Conservation (phyloP, 768 basidiomycete genomes). For the Infundibulicybe gibba region DNA sequence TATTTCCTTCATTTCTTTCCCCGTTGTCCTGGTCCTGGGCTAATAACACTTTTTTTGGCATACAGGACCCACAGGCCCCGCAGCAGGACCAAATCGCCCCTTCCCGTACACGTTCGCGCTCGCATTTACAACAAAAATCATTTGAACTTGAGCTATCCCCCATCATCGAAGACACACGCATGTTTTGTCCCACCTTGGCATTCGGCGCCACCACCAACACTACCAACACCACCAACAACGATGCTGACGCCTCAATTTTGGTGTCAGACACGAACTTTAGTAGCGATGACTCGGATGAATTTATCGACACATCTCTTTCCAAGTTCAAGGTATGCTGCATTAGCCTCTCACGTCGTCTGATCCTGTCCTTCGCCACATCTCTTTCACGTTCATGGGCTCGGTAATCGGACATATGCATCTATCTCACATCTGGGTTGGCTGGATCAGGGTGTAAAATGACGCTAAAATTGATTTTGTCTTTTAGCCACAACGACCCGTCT, state of each 20-base stretch:
- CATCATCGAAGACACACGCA: conserved; percentile 29
- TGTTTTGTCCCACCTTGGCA: conserved; percentile 11
- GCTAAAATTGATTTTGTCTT: not conserved
- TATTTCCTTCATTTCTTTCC: too few relatives aligned
- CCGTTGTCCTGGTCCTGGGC: too few relatives aligned
- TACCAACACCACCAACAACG: not conserved
- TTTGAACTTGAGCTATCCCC: conserved; percentile 32
- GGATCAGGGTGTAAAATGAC: not conserved
- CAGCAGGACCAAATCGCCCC: too few relatives aligned
- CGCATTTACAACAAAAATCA: not conserved
- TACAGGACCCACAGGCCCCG: too few relatives aligned
- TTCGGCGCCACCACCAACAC: not conserved
- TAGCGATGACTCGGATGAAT: too few relatives aligned
- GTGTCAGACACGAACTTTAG: too few relatives aligned
- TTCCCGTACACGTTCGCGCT: not conserved
- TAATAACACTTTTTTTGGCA: too few relatives aligned
- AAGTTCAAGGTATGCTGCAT: too few relatives aligned
- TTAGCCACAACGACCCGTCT: not conserved
- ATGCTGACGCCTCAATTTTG: not conserved
- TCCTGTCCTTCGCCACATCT: too few relatives aligned
- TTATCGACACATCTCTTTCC: too few relatives aligned
- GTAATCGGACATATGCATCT: not conserved
- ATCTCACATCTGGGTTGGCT: too few relatives aligned
- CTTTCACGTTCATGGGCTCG: not conserved
- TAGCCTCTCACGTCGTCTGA: too few relatives aligned